These are phyloP conservation scores for Tetrahymena elliotti DNA, from an alignment of 73 alveolate genomes.

Conservation along the genomic window DNA sequence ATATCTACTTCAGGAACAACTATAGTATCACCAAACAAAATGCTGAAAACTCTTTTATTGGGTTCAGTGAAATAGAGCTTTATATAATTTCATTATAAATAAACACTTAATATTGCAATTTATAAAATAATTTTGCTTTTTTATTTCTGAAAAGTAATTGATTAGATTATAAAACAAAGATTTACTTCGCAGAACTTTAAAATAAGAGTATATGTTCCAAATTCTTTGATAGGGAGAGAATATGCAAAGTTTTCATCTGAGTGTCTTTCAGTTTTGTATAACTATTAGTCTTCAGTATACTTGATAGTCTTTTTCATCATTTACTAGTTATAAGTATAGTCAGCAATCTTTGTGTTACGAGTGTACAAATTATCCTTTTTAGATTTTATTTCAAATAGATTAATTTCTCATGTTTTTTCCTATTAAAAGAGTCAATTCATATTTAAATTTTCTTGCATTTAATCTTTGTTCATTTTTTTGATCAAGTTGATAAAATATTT, in stretches of 20 bases:
- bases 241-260: not conserved
- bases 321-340: not conserved
- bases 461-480: not conserved
- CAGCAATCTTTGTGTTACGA: not conserved
- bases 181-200: not conserved
- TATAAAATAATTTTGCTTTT: no score
- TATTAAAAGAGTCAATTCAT: no score
- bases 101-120: no score
- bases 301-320: not conserved
- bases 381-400: not conserved
- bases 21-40: not conserved
- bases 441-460: not conserved
- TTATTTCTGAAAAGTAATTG: not conserved
- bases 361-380: not conserved
- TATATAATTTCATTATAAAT: not conserved
- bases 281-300: not conserved
- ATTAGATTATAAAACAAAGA: not conserved
- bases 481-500: not conserved
- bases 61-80: not conserved
- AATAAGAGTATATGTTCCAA: not conserved
- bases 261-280: not conserved
- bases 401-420: not conserved
- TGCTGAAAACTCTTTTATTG: not conserved
- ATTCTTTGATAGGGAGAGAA: not conserved
- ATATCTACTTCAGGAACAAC: not conserved